These are phyloP conservation scores for Naganishia albida DNA, from an alignment of 1,284 basidiomycete genomes.

Conservation along the genomic window DNA sequence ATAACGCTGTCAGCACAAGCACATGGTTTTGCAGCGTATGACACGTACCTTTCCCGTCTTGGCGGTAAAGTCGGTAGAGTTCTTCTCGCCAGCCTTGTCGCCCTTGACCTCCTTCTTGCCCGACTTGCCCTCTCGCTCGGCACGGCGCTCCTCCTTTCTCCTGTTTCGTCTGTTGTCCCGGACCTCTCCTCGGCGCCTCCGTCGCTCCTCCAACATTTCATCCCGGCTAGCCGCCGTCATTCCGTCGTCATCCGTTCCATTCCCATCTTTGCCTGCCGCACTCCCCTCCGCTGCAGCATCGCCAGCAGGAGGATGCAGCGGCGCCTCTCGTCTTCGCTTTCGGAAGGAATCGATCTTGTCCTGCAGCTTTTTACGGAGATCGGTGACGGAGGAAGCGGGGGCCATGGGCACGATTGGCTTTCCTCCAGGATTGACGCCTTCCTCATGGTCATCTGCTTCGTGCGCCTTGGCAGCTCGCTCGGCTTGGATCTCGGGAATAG, in stretches of 20 bases:
- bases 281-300: slow-evolving; percentile 33
- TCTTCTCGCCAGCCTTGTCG: slow-evolving; percentile 70
- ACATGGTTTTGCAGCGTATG: slow-evolving; percentile 35
- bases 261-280: slow-evolving; percentile 36
- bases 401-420: slow-evolving; percentile 64
- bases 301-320: slow-evolving; percentile 38
- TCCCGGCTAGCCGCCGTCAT: slow-evolving; percentile 61
- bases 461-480: slow-evolving; percentile 44
- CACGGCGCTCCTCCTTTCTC: slow-evolving; percentile 72
- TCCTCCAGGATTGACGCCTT: slow-evolving; percentile 36
- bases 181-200: slow-evolving; percentile 73
- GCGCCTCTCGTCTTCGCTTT: slow-evolving; percentile 57
- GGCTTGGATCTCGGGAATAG: slow-evolving; percentile 65
- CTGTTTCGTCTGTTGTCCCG: slow-evolving; percentile 78
- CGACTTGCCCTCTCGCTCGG: slow-evolving; percentile 27
- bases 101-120: slow-evolving; percentile 65
- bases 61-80: slow-evolving; percentile 55
- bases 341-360: slow-evolving; percentile 69
- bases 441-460: slow-evolving; percentile 40
- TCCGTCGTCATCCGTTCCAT: slow-evolving; percentile 55
- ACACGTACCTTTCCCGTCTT: slow-evolving; percentile 48
- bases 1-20: slow-evolving; percentile 12
- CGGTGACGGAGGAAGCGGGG: slow-evolving; percentile 64
- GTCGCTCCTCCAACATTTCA: slow-evolving; percentile 74
- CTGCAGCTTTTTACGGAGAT: slow-evolving; percentile 76